Base-by-base conservation (phyloP, 495 filamentous ascomycete genomes). In the Penicillium herquei region DNA sequence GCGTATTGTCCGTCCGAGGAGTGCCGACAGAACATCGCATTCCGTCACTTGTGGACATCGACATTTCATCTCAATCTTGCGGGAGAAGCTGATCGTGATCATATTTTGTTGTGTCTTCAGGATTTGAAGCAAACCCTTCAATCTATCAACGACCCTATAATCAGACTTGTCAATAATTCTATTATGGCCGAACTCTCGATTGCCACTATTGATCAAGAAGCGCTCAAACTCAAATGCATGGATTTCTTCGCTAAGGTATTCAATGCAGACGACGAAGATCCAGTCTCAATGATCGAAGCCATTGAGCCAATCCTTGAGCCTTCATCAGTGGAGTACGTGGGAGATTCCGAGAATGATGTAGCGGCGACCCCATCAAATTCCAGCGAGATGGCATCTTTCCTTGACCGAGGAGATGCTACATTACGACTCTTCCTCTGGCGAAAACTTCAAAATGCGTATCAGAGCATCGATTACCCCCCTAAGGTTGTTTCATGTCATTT, bases 211-310 rank as follows among this genome's bases (percentile, higher is more conserved):
- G 91, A 96, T 44, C 85, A 91, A 32, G 94, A 99, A 63, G 88
- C 96, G 26, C 90, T 89, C 43, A 89, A 91, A 64, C 76, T 98
- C 12, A 96, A 89, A 12, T 98, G 92, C 0, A 92, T 94, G 84
- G 95, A 96, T 63, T 98, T 96, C 71, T 98, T 99, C 71, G 78
- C 88, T 55, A 87, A 84, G 31, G 83, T 99, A 0, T 96, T 97
- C 59, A 77, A 75, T 49, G 69, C 80, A 21, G 78, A 85, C 39
- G 71, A 81, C 33, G 82, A 83, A 35, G 84, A 96, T 63, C 87
- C 94, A 0, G 79, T 90, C 5, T 81, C 84, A 8, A 80, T 96
- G 4, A 96, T 99, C 59, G 91, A 96, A 59, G 94, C 84, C 37
- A 76, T 99, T 33, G 95, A 99, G 61, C 94, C 95, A 1, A 85